Evolutionary conservation across 176 grass and related monocot species (phyloP).

Genomic region (Juncus effusus): DNA sequence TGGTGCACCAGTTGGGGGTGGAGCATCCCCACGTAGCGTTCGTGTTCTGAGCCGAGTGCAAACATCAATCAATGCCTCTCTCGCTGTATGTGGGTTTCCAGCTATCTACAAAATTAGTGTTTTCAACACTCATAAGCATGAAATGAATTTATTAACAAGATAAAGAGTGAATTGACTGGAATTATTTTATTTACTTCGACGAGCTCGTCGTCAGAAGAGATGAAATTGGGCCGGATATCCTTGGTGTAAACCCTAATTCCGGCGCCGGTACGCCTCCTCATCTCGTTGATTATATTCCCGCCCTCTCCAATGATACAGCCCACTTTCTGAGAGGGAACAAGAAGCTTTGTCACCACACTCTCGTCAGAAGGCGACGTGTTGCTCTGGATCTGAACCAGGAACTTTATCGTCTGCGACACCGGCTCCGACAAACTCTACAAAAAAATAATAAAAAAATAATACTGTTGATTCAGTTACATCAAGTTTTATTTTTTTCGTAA

Average conservation of each 20-base stretch:
- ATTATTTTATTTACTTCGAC: slow-evolving; percentile 66
- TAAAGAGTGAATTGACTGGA: not conserved
- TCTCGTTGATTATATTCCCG: slow-evolving; percentile 90
- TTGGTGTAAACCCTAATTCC: slow-evolving; percentile 91
- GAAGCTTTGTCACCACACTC: slow-evolving; percentile 60
- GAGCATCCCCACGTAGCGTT: slow-evolving; percentile 19
- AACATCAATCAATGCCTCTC: slow-evolving; percentile 28
- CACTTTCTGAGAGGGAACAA: slow-evolving; percentile 92
- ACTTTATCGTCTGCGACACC: slow-evolving; percentile 81
- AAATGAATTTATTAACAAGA: slow-evolving; percentile 15
- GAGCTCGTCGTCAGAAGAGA: slow-evolving; percentile 80
- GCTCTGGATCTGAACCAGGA: slow-evolving; percentile 80
- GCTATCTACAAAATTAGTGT: slow-evolving; percentile 4
- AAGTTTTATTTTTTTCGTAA: not conserved
- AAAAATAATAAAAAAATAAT: slow-evolving; percentile 24
- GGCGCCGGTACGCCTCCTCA: slow-evolving; percentile 81
- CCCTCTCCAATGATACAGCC: slow-evolving; percentile 93
- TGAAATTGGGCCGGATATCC: slow-evolving; percentile 81
- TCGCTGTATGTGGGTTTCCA: slow-evolving; percentile 23
- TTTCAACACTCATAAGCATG: slow-evolving; percentile 24
- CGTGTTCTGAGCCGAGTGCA: slow-evolving; percentile 25
- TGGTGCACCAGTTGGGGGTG: slow-evolving; percentile 3
- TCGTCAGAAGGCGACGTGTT: slow-evolving; percentile 61
- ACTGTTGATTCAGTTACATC: not conserved
- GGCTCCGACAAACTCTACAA: slow-evolving; percentile 62